These are phyloP conservation scores for Podaxis sp. DNA, from an alignment of 768 basidiomycete genomes.

Conservation along the genomic window DNA sequence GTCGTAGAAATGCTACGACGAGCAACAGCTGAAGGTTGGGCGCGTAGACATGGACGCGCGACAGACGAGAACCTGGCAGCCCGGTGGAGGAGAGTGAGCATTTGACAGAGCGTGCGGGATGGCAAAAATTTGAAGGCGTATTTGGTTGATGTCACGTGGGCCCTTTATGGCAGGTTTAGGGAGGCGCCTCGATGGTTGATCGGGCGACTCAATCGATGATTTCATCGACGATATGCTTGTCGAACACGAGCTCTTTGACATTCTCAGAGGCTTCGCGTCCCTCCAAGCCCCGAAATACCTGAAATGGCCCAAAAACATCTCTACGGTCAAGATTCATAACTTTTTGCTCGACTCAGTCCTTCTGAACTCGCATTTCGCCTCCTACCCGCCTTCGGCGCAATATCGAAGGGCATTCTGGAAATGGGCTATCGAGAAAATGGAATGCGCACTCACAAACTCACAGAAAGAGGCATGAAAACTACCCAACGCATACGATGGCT, in stretches of 20 bases:
- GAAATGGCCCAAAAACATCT: slow-evolving; percentile 35
- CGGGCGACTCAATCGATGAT: not conserved
- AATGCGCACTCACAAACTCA: slow-evolving; percentile 47
- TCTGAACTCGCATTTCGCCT: slow-evolving; percentile 46
- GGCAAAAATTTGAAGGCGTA: slow-evolving; percentile 30
- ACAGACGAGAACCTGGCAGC: slow-evolving; percentile 22
- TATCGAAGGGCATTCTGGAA: slow-evolving; percentile 77
- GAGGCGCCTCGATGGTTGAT: not conserved
- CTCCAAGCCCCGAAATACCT: slow-evolving; percentile 45
- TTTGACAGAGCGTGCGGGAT: slow-evolving; percentile 20
- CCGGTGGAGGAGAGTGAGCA: slow-evolving; percentile 34
- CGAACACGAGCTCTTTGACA: slow-evolving; percentile 30
- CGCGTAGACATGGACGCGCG: slow-evolving; percentile 28
- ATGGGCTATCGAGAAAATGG: slow-evolving; percentile 57
- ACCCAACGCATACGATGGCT: not conserved
- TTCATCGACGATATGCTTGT: not conserved
- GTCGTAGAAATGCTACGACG: slow-evolving; percentile 29
- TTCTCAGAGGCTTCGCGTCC: slow-evolving; percentile 53
- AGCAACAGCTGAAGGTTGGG: slow-evolving; percentile 19
- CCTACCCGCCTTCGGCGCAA: slow-evolving; percentile 60
- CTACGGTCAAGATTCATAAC: slow-evolving; percentile 43
- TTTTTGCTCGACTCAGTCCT: slow-evolving; percentile 57
- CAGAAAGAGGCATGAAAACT: slow-evolving; percentile 20
- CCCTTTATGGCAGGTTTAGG: slow-evolving; percentile 21
- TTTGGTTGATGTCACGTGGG: slow-evolving; percentile 29